Evolutionary conservation across 345 rosid species (phyloP), one percentile per base, ranked within the genome.

Genomic region (Carallia pectinifolia): DNA sequence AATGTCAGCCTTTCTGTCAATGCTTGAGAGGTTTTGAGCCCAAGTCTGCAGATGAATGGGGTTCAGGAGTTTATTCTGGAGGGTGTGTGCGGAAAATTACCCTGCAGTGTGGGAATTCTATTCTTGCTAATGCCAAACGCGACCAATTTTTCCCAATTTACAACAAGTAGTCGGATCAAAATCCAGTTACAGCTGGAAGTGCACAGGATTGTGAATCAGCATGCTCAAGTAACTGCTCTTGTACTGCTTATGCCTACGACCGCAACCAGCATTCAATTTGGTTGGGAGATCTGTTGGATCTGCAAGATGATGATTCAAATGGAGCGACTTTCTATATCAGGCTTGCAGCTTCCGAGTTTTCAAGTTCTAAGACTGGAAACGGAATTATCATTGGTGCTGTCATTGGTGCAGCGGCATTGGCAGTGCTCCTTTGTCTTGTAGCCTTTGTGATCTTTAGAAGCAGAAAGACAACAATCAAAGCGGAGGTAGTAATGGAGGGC

Each of bases 401-500:
- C 53, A 61, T 74, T 2, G 88, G 88, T 7, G 69, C 85, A 0
- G 78, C 72, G 44, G 82, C 70, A 19, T 58, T 76, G 0, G 44
- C 74, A 36, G 65, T 61, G 18, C 59, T 89, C 0, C 40, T 86
- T 54, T 79, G 74, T 48, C 47, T 84, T 60, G 27, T 72, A 13
- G 12, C 62, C 52, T 71, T 81, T 61, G 74, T 61, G 0, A 50
- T 82, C 31, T 69, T 80, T 74, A 52, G 69, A 56, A 44, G 50
- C 16, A 72, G 80, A 76, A 85, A 75, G 64, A 76, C 40, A 72
- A 75, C 60, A 47, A 70, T 58, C 53, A 68, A 33, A 58, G 59
- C 61, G 55, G 76, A 76, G 62, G 81, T 70, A 74, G 67, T 66
- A 0, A 79, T 76, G 58, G 96, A 90, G 55, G 97, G 97, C 65